phyloP scores from a whole-genome alignment of 148 eudicot species.

The Selenicereus undatus region DNA sequence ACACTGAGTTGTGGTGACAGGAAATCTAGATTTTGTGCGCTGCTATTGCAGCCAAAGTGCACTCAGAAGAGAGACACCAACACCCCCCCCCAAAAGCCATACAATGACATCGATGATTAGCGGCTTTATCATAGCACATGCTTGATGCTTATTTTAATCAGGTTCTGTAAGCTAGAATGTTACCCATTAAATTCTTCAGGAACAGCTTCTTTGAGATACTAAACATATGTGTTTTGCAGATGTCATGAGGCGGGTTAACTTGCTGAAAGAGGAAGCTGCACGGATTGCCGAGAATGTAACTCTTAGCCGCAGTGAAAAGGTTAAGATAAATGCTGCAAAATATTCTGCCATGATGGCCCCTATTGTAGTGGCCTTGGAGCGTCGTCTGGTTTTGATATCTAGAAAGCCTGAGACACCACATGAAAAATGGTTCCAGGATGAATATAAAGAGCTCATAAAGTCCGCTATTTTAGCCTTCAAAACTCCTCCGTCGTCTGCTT shows the following conservation, averaged over 20 bases:
- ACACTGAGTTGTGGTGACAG: background rate
- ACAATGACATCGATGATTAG: background rate
- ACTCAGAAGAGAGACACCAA: too few relatives aligned
- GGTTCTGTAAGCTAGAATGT: conserved; percentile 1
- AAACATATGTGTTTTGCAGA: conserved; percentile 41
- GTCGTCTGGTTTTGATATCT: conserved; percentile 82
- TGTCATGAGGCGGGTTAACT: conserved; percentile 82
- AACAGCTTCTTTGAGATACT: conserved; percentile 11
- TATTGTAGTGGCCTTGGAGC: conserved; percentile 85
- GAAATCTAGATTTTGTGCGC: background rate
- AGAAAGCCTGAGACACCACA: conserved; percentile 90
- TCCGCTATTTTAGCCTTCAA: conserved; percentile 70
- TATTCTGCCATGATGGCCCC: conserved; percentile 99
- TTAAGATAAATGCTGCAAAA: conserved; percentile 86
- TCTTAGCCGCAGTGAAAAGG: conserved; percentile 81
- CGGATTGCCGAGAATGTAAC: conserved; percentile 72
- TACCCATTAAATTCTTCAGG: conserved; percentile 7
- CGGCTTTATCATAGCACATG: conserved; percentile 10
- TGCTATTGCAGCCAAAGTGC: background rate
- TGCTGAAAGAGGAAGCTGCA: conserved; percentile 96
- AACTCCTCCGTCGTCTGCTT: conserved; percentile 70
- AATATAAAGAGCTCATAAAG: conserved; percentile 64
- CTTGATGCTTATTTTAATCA: conserved; percentile 1
- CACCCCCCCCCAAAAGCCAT: background rate
- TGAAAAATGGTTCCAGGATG: conserved; percentile 90